phyloP scores from a whole-genome alignment of 768 basidiomycete species.

The Pulveroboletus frians region DNA sequence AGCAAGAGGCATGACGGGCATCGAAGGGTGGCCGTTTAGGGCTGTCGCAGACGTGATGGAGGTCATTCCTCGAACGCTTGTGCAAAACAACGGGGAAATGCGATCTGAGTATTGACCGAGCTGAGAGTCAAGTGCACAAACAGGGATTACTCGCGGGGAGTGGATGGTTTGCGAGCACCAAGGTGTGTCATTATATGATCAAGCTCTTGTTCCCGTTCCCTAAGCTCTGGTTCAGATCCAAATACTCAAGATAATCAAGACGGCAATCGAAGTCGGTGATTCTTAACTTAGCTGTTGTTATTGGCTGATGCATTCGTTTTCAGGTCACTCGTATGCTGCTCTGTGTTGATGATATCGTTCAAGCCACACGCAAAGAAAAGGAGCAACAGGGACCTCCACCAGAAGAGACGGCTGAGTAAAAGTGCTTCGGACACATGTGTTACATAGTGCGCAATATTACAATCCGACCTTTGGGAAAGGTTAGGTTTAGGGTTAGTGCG shows the following conservation, averaged over 20 bases:
- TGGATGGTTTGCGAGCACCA: slow-evolving; percentile 94
- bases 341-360: slow-evolving; percentile 91
- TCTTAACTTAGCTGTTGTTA: background rate
- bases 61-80: slow-evolving; percentile 90
- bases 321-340: slow-evolving; percentile 87
- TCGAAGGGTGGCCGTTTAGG: slow-evolving; percentile 86
- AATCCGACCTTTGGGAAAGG: no score
- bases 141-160: slow-evolving; percentile 88
- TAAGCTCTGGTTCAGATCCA: slow-evolving; percentile 56
- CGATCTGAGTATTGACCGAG: slow-evolving; percentile 88
- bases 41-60: slow-evolving; percentile 97
- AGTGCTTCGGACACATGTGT: background rate
- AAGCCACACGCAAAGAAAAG: slow-evolving; percentile 68
- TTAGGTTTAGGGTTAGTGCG: no score
- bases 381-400: slow-evolving; percentile 49
- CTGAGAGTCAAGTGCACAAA: slow-evolving; percentile 93
- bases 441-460: no score
- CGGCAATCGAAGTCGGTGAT: slow-evolving; percentile 76
- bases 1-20: slow-evolving; percentile 75
- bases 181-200: slow-evolving; percentile 41
- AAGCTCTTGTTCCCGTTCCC: background rate
- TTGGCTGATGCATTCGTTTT: background rate
- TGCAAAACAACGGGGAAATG: slow-evolving; percentile 97
- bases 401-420: slow-evolving; percentile 46
- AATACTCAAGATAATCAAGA: slow-evolving; percentile 94